Evolutionary conservation across 306 rosid species (phyloP), one percentile per base, ranked within the genome.

Genomic region (Inga leiocalycina): DNA sequence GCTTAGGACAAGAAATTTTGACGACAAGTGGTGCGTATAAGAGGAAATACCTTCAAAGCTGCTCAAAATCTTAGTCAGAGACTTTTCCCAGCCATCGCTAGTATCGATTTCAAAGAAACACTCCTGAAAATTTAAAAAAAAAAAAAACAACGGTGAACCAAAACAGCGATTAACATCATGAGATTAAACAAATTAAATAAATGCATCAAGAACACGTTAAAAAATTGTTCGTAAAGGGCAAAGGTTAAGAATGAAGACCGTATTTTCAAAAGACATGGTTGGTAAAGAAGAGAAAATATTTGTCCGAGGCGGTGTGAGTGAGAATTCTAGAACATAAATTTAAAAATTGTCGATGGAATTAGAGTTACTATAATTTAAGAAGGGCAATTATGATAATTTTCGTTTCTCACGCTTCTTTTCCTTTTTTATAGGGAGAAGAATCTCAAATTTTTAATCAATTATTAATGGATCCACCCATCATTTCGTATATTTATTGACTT

Each of bases 21-120:
- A 30, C 6, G 69, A 32, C 3, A 32, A 62, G 41, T 12, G 9
- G 17, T 5, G 7, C 2, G 4, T 13, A 30, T 13, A 8, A 61
- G 51, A 44, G 65, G 17, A 34, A 30, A 35, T 76, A 82, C 84
- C 84, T 75, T 84, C 13, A 69, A 84, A 84, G 78, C 69, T 37
- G 20, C 12, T 54, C 78, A 84, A 69, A 24, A 80, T 48, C 54
- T 9, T 27, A 45, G 81, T 75, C 69, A 75, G 4, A 7, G 87
- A 80, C 20, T 11, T 30, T 70, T 80, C 62, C 87, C 87, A 84
- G 54, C 87, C 84, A 4, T 0, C 3, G 0, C 44, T 9, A 46
- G 74, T 69, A 3, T 80, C 81, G 6, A 84, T 76, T 57, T 3
- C 54, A n/a, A 84, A 77, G 20, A 56, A 4, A 37, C 84, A 84